Evolutionary conservation across 2,329 filamentous ascomycete species (phyloP).

Genomic region (Apiospora rasikravindrae): DNA sequence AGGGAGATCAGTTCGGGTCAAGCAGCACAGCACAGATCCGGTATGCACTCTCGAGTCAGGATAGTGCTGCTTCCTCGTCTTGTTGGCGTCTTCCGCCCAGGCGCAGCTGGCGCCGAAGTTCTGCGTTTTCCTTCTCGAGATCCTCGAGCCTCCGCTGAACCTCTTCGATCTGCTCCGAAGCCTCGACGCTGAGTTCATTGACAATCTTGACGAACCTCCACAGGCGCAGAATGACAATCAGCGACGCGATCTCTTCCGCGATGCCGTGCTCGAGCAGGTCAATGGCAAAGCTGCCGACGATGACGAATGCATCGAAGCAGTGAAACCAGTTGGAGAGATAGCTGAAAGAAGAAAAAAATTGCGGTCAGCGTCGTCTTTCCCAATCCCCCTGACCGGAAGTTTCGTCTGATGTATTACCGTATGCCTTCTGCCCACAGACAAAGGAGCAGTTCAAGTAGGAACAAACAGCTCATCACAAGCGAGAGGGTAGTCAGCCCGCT

Average conservation of each 20-base stretch:
- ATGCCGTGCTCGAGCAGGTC: constrained; percentile 65
- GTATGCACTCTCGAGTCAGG: constrained; percentile 6
- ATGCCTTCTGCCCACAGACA: constrained; percentile 67
- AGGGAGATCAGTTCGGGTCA: background rate
- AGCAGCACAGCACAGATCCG: background rate
- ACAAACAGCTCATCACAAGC: constrained; percentile 66
- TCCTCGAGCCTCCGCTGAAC: constrained; percentile 57
- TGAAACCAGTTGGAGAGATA: constrained; percentile 67
- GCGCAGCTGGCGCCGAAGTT: constrained; percentile 33
- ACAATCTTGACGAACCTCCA: constrained; percentile 75
- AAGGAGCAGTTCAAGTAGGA: constrained; percentile 65
- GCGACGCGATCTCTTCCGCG: constrained; percentile 66
- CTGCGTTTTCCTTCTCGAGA: constrained; percentile 54
- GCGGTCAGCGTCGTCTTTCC: constrained; percentile 11
- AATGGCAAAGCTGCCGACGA: constrained; percentile 64
- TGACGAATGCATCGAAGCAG: constrained; percentile 67
- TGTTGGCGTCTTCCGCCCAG: background rate
- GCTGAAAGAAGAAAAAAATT: constrained; percentile 37
- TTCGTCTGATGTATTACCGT: constrained; percentile 48
- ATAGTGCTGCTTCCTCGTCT: constrained; percentile 16
- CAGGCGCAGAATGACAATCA: constrained; percentile 70
- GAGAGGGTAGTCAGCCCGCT: constrained; percentile 55
- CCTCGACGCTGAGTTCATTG: constrained; percentile 69
- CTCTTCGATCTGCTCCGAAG: constrained; percentile 65
- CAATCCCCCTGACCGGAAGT: background rate